phyloP scores from a whole-genome alignment of 1,139 yeast species.

The Debaryomycetaceae sp. region DNA sequence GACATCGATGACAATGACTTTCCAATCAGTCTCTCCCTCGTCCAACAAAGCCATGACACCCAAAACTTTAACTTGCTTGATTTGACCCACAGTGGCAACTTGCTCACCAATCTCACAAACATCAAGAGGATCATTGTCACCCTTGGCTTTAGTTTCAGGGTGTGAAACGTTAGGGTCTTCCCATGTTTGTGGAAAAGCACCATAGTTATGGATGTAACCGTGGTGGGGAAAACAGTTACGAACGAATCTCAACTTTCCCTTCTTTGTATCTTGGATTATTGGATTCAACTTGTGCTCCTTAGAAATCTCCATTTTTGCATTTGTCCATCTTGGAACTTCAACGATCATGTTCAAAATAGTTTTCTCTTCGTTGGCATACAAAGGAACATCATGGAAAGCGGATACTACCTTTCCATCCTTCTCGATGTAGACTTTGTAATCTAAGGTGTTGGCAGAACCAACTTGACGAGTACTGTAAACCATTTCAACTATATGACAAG shows the following conservation, averaged over 20 bases:
- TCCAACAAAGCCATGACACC: slow-evolving; percentile 94
- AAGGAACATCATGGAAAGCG: slow-evolving; percentile 84
- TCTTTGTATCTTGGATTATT: slow-evolving; percentile 88
- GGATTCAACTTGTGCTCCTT: slow-evolving; percentile 78
- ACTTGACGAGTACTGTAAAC: slow-evolving; percentile 76
- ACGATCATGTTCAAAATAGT: slow-evolving; percentile 82
- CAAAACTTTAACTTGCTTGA: slow-evolving; percentile 81
- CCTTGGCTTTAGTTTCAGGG: slow-evolving; percentile 78
- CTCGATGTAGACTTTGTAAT: slow-evolving; percentile 70
- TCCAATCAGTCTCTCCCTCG: slow-evolving; percentile 99
- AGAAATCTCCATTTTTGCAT: slow-evolving; percentile 88
- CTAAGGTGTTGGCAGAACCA: slow-evolving; percentile 90
- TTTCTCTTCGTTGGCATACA: slow-evolving; percentile 58
- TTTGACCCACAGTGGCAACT: slow-evolving; percentile 67
- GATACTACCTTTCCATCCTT: slow-evolving; percentile 45
- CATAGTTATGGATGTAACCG: slow-evolving; percentile 93
- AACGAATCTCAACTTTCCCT: slow-evolving; percentile 82
- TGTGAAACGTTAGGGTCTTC: slow-evolving; percentile 62
- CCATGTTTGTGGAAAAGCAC: slow-evolving; percentile 96
- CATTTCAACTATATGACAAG: slow-evolving; percentile 34
- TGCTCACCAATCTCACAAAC: slow-evolving; percentile 88
- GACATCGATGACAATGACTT: slow-evolving; percentile 79
- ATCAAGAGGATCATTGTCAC: slow-evolving; percentile 96
- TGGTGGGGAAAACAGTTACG: slow-evolving; percentile 94
- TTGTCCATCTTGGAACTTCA: slow-evolving; percentile 95